These are phyloP conservation scores for Entomortierella parvispora DNA, from an alignment of 192 early-diverging fungal species.

Conservation along the genomic window DNA sequence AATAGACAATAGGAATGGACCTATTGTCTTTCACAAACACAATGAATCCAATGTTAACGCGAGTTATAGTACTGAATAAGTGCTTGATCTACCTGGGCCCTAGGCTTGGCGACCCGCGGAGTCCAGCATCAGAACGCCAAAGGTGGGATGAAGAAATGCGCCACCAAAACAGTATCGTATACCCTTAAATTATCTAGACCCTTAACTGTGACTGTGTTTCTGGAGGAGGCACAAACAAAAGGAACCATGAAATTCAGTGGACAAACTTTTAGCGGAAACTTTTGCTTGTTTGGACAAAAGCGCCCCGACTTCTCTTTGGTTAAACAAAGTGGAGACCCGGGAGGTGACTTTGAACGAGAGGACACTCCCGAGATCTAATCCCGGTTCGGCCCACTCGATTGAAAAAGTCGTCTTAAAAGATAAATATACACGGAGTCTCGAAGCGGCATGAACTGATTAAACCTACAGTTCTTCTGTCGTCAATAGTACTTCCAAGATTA, in stretches of 20 bases:
- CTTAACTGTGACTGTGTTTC: not conserved
- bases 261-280: slow-evolving; percentile 8
- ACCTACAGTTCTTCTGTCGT: slow-evolving; percentile 49
- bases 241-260: not conserved
- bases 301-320: slow-evolving; percentile 11
- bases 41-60: no score
- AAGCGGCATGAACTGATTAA: slow-evolving; percentile 50
- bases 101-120: no score
- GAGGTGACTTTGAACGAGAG: not conserved
- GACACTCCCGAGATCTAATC: slow-evolving; percentile 13
- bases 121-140: no score
- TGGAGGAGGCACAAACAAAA: not conserved
- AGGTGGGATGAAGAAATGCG: no score
- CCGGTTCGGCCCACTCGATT: not conserved
- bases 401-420: slow-evolving; percentile 13
- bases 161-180: no score
- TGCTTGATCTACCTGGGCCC: no score
- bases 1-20: no score
- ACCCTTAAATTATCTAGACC: no score
- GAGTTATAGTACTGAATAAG: no score
- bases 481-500: slow-evolving; percentile 55
- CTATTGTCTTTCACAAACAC: no score
- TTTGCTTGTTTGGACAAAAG: slow-evolving; percentile 26
- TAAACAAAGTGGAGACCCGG: not conserved
- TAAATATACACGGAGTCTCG: slow-evolving; percentile 36